A percentile compares a stretch with the other conserved stretches of the same genome.
Evolutionary conservation across 768 basidiomycete species (phyloP).

Genomic region (Trametes coccinea): DNA sequence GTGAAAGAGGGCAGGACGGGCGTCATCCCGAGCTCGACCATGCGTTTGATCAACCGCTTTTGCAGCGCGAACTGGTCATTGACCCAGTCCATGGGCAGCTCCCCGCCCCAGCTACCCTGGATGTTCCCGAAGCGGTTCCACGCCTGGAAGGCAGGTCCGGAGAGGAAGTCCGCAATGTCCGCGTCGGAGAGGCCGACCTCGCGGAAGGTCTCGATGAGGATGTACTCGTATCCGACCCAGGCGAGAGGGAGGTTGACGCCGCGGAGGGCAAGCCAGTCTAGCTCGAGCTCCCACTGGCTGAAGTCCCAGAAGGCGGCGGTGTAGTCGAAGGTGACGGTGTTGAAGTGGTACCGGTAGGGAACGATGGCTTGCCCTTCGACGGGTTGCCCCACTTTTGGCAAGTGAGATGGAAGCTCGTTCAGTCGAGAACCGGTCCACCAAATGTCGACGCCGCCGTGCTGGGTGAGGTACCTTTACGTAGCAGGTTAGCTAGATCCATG

Average conservation of each 20-base stretch:
- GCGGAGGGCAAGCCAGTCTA: conserved; percentile 44
- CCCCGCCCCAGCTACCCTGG: conserved; percentile 41
- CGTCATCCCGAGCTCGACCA: conserved; percentile 45
- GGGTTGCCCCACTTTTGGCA: conserved; percentile 35
- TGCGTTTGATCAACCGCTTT: conserved; percentile 38
- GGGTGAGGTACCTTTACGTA: conserved; percentile 36
- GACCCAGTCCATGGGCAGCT: conserved; percentile 40
- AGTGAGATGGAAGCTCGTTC: conserved; percentile 29
- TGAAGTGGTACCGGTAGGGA: conserved; percentile 42
- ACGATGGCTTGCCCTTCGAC: conserved; percentile 38
- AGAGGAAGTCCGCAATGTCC: conserved; percentile 38
- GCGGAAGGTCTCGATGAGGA: conserved; percentile 38
- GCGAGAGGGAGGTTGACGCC: conserved; percentile 45
- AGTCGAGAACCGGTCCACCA: conserved; percentile 47
- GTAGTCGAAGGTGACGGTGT: conserved; percentile 45
- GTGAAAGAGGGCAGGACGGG: conserved; percentile 44
- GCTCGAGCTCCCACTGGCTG: conserved; percentile 40
- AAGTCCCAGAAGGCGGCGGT: conserved; percentile 43
- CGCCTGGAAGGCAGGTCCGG: conserved; percentile 42
- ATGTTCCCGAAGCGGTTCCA: conserved; percentile 48
- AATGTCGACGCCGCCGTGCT: conserved; percentile 40
- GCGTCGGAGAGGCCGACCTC: conserved; percentile 38
- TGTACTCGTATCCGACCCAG: conserved; percentile 43
- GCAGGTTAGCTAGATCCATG: neutral
- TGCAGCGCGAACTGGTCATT: conserved; percentile 40